These are phyloP conservation scores for Nicotiana undulata DNA, from an alignment of 257 asterid species.

Conservation along the genomic window DNA sequence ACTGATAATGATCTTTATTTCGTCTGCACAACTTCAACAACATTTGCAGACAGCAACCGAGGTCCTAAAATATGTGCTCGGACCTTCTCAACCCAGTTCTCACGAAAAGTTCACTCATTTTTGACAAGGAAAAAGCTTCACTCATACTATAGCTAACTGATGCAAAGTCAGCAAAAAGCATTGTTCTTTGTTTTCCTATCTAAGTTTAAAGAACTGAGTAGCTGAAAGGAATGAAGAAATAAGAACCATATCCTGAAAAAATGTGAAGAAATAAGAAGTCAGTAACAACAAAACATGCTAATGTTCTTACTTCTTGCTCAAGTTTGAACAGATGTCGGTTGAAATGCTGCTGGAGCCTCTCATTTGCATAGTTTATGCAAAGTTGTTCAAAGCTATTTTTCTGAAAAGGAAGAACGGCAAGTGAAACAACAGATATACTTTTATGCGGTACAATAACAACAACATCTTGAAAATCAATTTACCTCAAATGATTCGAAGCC, in stretches of 20 bases:
- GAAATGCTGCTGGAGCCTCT: constrained; percentile 15
- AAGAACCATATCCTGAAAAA: not conserved
- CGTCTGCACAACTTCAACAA: not conserved
- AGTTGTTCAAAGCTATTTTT: constrained; percentile 34
- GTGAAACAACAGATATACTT: constrained; percentile 6
- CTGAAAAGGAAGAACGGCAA: constrained; percentile 19
- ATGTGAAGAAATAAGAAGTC: not conserved
- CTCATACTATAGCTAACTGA: not conserved
- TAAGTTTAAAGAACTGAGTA: not conserved
- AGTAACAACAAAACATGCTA: not conserved
- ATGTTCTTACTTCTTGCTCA: constrained; percentile 28
- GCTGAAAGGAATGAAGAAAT: constrained; percentile 3
- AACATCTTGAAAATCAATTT: constrained; percentile 4
- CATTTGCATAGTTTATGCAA: constrained; percentile 11
- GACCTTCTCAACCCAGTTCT: not conserved
- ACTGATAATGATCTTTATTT: not conserved
- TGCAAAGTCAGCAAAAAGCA: not conserved
- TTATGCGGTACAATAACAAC: not conserved
- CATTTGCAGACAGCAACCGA: not conserved
- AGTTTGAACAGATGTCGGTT: constrained; percentile 12
- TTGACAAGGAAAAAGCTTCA: not conserved
- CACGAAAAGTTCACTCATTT: not conserved
- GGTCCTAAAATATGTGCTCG: not conserved
- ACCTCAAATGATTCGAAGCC: constrained; percentile 91
- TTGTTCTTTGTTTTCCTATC: constrained; percentile 2